Percentiles rank a stretch among this genome's conserved stretches.
phyloP scores from a whole-genome alignment of 2,329 filamentous ascomycete species.

The Monosporascus sp. region DNA sequence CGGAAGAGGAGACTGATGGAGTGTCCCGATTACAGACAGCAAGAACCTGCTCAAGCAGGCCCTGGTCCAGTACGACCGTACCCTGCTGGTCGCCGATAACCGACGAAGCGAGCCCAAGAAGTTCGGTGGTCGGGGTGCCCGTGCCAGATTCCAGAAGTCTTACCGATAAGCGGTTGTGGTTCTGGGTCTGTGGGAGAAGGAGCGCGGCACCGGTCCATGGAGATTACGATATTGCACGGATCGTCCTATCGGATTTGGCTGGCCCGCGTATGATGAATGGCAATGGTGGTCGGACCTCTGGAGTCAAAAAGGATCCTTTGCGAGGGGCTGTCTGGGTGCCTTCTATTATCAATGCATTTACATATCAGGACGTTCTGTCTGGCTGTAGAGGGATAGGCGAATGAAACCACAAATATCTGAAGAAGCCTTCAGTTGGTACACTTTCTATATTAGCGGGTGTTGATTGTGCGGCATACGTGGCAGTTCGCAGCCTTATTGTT shows the following conservation, averaged over 20 bases:
- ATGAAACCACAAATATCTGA: conserved; percentile 42
- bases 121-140: conserved; percentile 88
- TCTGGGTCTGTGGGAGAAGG: conserved; percentile 29
- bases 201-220: conserved; percentile 15
- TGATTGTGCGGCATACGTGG: too few relatives aligned
- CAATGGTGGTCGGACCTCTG: conserved; percentile 27
- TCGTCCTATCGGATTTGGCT: conserved; percentile 14
- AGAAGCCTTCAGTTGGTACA: conserved; percentile 3
- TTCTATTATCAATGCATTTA: conserved; percentile 42
- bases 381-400: conserved; percentile 49
- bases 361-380: conserved; percentile 42
- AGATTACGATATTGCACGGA: conserved; percentile 9
- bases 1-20: not conserved
- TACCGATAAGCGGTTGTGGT: conserved; percentile 70
- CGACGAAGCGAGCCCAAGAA: conserved; percentile 99
- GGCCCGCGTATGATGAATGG: conserved; percentile 20
- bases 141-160: conserved; percentile 97
- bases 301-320: conserved; percentile 31
- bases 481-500: too few relatives aligned
- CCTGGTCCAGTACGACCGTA: conserved; percentile 92
- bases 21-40: conserved; percentile 49
- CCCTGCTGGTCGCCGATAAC: conserved; percentile 98
- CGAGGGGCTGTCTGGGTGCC: conserved; percentile 25
- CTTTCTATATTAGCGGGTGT: too few relatives aligned
- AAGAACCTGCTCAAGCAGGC: conserved; percentile 99